Conservation (phyloP, 2,329 filamentous ascomycete species). For the Diaporthe citriasiana region DNA sequence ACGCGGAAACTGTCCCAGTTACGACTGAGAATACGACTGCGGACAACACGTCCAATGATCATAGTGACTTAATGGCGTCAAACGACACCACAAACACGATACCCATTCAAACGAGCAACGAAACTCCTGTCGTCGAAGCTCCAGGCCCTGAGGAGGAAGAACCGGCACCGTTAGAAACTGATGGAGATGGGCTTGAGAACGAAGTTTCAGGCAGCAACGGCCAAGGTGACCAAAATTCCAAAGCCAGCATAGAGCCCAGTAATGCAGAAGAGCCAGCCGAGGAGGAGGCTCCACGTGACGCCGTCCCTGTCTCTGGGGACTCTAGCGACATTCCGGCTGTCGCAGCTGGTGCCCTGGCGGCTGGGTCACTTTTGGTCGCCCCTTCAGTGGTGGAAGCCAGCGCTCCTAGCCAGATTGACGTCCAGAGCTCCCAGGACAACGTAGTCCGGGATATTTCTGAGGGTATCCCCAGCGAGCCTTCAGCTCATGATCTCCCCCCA, state of each 20-base stretch:
- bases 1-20: conserved; percentile 4
- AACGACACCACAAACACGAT: conserved; percentile 18
- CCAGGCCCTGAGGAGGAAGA: neutral
- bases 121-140: conserved; percentile 7
- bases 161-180: neutral
- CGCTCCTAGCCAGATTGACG: conserved; percentile 2
- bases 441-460: conserved; percentile 35
- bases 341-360: conserved; percentile 14
- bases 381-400: conserved; percentile 12
- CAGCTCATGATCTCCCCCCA: conserved; percentile 42
- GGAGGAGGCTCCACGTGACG: neutral
- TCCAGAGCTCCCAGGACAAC: conserved; percentile 26
- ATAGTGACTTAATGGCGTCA: conserved; percentile 19
- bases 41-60: conserved; percentile 27
- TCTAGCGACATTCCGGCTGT: conserved; percentile 4
- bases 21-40: conserved; percentile 1
- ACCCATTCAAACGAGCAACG: conserved; percentile 20
- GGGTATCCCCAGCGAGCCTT: conserved; percentile 41
- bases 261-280: neutral
- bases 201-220: neutral
- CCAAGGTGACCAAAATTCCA: neutral
- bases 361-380: conserved; percentile 30
- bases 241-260: neutral
- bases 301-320: neutral
- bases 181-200: neutral